phyloP scores from a whole-genome alignment of 2,329 filamentous ascomycete species.

The Aureobasidium subglaciale region DNA sequence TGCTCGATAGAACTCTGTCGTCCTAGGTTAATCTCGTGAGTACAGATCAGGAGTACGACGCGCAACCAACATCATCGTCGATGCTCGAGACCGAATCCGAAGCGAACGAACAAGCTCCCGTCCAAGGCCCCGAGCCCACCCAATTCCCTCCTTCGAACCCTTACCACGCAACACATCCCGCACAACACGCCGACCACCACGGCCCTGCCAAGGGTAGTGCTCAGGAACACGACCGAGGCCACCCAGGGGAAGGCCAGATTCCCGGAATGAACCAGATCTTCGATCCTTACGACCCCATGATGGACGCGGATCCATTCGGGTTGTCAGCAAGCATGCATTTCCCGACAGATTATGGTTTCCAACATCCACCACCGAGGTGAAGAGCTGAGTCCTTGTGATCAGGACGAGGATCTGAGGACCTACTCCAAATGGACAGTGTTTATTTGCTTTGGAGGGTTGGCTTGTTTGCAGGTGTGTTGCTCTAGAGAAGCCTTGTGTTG shows the following conservation, averaged over 20 bases:
- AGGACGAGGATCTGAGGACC: background rate
- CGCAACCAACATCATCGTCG: constrained; percentile 48
- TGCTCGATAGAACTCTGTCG: constrained; percentile 53
- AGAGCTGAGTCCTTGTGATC: background rate
- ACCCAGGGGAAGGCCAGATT: constrained; percentile 8
- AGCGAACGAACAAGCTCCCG: constrained; percentile 52
- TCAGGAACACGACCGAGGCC: constrained; percentile 21
- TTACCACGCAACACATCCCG: constrained; percentile 1
- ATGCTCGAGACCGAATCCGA: constrained; percentile 73
- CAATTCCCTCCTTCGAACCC: constrained; percentile 2
- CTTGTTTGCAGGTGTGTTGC: background rate
- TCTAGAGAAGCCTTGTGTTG: background rate
- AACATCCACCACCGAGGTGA: constrained; percentile 24
- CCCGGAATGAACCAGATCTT: constrained; percentile 45
- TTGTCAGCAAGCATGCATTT: constrained; percentile 94
- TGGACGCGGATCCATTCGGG: constrained; percentile 90
- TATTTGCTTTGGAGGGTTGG: background rate
- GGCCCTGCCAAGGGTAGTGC: background rate
- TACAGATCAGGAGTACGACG: constrained; percentile 96
- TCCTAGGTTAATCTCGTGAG: constrained; percentile 60
- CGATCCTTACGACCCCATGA: constrained; percentile 73
- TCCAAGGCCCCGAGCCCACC: constrained; percentile 34
- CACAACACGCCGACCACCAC: constrained; percentile 8
- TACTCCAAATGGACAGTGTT: background rate
- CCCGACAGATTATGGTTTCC: constrained; percentile 71